phyloP scores from a whole-genome alignment of 106 monocot species.

The Apostasia shenzhenica region DNA sequence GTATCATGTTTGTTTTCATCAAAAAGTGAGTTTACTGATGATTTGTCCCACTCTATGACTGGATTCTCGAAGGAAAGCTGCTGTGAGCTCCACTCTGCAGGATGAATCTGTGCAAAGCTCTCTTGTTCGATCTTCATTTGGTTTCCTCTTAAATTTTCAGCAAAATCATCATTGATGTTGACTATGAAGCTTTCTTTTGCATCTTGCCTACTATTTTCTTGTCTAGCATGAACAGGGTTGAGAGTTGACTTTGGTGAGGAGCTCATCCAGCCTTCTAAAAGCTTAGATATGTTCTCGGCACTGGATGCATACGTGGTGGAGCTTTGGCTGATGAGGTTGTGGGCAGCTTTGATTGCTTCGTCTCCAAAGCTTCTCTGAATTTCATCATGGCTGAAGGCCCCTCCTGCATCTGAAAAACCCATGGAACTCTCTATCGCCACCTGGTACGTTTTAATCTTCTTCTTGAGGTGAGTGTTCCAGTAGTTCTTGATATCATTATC shows the following conservation, averaged over 20 bases:
- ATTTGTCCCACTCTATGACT: constrained; percentile 18
- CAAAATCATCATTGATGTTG: not conserved
- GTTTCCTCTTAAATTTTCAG: not conserved
- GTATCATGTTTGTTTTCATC: not conserved
- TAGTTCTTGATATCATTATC: constrained; percentile 87
- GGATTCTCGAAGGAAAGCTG: constrained; percentile 13
- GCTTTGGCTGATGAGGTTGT: not conserved
- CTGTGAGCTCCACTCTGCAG: constrained; percentile 18
- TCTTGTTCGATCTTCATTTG: not conserved
- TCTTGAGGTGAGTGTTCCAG: constrained; percentile 87
- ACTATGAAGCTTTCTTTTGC: not conserved
- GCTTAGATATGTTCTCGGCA: constrained; percentile 58
- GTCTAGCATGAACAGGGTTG: not conserved
- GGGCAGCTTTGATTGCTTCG: not conserved
- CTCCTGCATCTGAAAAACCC: constrained; percentile 6
- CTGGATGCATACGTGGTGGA: constrained; percentile 38
- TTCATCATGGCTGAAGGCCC: not conserved
- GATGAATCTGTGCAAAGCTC: not conserved
- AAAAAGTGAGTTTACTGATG: constrained; percentile 2
- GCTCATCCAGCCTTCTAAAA: constrained; percentile 53
- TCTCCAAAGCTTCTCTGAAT: not conserved
- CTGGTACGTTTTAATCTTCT: constrained; percentile 37
- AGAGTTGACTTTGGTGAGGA: constrained; percentile 3
- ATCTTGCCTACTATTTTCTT: not conserved
- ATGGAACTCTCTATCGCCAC: constrained; percentile 5